Conservation (phyloP, 352 stramenopile species). For the Phytophthora pinifolia region DNA sequence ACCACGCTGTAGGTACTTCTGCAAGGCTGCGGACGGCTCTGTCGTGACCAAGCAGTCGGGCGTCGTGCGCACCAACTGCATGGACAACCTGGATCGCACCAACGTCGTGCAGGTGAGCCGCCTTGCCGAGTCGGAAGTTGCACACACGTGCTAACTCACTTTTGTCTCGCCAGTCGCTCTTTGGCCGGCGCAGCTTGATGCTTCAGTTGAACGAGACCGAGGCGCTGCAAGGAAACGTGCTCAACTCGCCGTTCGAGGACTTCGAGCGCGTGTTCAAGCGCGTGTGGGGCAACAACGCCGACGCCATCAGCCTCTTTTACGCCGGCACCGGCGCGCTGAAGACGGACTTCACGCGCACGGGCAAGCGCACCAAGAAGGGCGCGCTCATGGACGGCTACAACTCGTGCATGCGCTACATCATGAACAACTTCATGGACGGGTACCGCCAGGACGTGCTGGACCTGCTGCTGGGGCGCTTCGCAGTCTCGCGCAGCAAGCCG, state of each 20-base stretch:
- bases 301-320: conserved; percentile 94
- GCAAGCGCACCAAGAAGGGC: conserved; percentile 92
- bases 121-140: too few relatives aligned
- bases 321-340: conserved; percentile 95
- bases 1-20: conserved; percentile 49
- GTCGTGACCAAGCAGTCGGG: conserved; percentile 82
- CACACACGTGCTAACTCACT: too few relatives aligned
- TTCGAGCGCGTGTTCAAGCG: conserved; percentile 85
- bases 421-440: conserved; percentile 97
- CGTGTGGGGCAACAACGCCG: conserved; percentile 96
- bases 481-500: conserved; percentile 47
- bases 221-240: conserved; percentile 68
- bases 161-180: conserved; percentile 86
- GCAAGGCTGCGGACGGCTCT: conserved; percentile 43
- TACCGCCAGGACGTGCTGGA: conserved; percentile 94
- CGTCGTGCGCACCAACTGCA: conserved; percentile 97
- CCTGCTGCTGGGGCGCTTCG: conserved; percentile 79
- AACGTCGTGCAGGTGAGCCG: conserved; percentile 62
- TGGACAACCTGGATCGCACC: conserved; percentile 97
- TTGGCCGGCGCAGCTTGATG: conserved; percentile 88
- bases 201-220: conserved; percentile 77
- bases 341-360: conserved; percentile 95
- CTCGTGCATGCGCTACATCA: conserved; percentile 93
- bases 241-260: conserved; percentile 60
- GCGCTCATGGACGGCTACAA: conserved; percentile 95